A percentile compares a stretch with the other conserved stretches of the same genome.
Evolutionary conservation across 2,329 filamentous ascomycete species (phyloP).

Genomic region (Gaeumannomyces sp.): DNA sequence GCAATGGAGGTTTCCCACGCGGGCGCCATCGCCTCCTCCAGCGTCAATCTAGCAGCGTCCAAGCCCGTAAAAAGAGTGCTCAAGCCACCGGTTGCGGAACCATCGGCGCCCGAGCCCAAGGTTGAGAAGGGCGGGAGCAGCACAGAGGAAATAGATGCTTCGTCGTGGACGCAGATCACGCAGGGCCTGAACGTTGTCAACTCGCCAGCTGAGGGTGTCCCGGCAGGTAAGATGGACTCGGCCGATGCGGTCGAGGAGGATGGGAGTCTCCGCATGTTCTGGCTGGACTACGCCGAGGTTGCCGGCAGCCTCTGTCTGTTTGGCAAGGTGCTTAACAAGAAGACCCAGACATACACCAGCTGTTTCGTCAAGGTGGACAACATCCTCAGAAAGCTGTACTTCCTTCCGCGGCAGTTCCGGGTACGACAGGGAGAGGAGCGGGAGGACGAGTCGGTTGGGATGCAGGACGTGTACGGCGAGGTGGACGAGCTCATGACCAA

Average conservation of each 20-base stretch:
- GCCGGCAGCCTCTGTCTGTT: slow-evolving; percentile 90
- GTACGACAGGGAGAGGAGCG: slow-evolving; percentile 46
- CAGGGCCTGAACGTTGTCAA: slow-evolving; percentile 80
- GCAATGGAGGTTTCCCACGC: slow-evolving; percentile 83
- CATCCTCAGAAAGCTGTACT: slow-evolving; percentile 85
- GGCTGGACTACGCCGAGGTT: slow-evolving; percentile 92
- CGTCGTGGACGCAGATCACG: slow-evolving; percentile 83
- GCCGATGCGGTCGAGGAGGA: slow-evolving; percentile 89
- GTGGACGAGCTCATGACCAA: slow-evolving; percentile 85
- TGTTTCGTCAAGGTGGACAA: slow-evolving; percentile 97
- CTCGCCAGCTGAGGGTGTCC: slow-evolving; percentile 55
- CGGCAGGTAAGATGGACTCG: slow-evolving; percentile 74
- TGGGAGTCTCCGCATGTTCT: slow-evolving; percentile 89
- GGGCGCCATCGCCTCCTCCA: slow-evolving; percentile 59
- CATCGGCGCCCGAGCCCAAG: slow-evolving; percentile 64
- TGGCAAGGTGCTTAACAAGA: slow-evolving; percentile 91
- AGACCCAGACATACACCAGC: slow-evolving; percentile 71
- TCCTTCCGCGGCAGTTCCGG: slow-evolving; percentile 69
- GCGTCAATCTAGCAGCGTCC: slow-evolving; percentile 79
- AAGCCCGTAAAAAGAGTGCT: slow-evolving; percentile 70
- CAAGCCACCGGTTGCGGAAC: slow-evolving; percentile 63
- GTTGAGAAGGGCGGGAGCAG: slow-evolving; percentile 33
- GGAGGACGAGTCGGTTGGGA: slow-evolving; percentile 72
- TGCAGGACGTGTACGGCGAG: slow-evolving; percentile 86
- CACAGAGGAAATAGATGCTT: slow-evolving; percentile 63